Evolutionary conservation across 352 stramenopile species (phyloP).

Genomic region (Pythium periplocum): DNA sequence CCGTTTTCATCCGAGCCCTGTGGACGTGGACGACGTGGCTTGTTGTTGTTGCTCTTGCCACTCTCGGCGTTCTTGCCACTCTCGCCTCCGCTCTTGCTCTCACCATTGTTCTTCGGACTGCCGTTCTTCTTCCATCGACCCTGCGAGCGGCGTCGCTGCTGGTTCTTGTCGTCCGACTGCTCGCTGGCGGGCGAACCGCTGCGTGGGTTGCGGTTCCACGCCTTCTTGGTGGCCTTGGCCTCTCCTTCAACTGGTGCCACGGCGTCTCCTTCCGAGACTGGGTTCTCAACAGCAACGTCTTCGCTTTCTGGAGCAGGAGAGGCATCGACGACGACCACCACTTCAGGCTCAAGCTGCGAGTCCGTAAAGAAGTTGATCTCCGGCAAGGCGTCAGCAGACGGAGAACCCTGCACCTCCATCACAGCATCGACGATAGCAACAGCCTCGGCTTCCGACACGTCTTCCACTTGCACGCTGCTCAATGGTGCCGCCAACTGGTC

Average conservation of each 20-base stretch:
- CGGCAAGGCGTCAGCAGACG: constrained; percentile 38
- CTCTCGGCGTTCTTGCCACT: constrained; percentile 4
- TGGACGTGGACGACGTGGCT: constrained; percentile 14
- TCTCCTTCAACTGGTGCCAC: constrained; percentile 13
- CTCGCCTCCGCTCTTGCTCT: not conserved
- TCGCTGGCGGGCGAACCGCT: not conserved
- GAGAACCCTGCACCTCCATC: constrained; percentile 12
- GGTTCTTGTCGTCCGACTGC: constrained; percentile 8
- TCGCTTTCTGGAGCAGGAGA: too few species aligned
- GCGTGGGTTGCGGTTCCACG: constrained; percentile 10
- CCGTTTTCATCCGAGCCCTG: constrained; percentile 16
- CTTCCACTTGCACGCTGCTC: not conserved
- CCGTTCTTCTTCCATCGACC: constrained; percentile 12
- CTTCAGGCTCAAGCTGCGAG: constrained; percentile 43
- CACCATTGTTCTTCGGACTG: constrained; percentile 8
- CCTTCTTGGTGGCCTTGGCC: constrained; percentile 8
- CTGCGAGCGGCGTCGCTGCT: constrained; percentile 16
- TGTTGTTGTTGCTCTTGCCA: constrained; percentile 2
- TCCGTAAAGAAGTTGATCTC: constrained; percentile 86
- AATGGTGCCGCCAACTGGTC: constrained; percentile 26
- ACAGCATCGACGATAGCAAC: constrained; percentile 4
- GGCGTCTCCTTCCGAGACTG: constrained; percentile 10
- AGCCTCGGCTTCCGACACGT: constrained; percentile 15
- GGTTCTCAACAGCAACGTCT: not conserved
- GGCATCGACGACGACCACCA: constrained; percentile 1